These are phyloP conservation scores for Fraxinus americana DNA, from an alignment of 257 asterid species.

Conservation along the genomic window DNA sequence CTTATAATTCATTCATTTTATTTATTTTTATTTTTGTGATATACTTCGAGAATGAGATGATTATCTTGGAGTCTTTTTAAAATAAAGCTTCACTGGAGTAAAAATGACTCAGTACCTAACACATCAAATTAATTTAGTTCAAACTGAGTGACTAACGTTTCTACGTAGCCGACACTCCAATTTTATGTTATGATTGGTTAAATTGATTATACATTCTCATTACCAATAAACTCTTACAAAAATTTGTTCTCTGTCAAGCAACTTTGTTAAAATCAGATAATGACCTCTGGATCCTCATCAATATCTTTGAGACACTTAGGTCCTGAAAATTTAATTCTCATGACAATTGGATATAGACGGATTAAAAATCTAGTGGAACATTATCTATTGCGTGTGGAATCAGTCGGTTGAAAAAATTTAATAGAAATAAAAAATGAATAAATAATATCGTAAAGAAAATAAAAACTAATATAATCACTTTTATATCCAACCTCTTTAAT, in stretches of 20 bases:
- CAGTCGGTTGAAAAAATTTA: neutral
- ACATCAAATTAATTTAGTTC: neutral
- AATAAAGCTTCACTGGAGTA: neutral
- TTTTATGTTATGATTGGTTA: too few relatives aligned
- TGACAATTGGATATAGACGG: neutral
- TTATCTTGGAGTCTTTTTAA: neutral
- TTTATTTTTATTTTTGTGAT: neutral
- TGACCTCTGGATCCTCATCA: neutral
- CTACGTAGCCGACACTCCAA: neutral
- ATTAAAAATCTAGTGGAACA: neutral
- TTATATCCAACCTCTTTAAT: too few relatives aligned
- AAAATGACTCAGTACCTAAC: neutral
- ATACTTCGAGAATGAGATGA: neutral
- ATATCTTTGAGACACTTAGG: neutral
- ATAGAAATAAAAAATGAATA: too few relatives aligned
- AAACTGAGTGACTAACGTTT: too few relatives aligned
- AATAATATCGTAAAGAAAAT: too few relatives aligned
- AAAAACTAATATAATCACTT: too few relatives aligned
- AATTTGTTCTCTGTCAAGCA: too few relatives aligned
- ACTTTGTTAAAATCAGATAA: too few relatives aligned
- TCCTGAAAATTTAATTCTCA: neutral
- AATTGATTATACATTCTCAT: too few relatives aligned
- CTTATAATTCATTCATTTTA: neutral
- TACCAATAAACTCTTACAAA: too few relatives aligned
- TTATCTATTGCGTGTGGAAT: too few relatives aligned